Conservation (phyloP, 306 rosid genomes). For the Vigna hirtella region DNA sequence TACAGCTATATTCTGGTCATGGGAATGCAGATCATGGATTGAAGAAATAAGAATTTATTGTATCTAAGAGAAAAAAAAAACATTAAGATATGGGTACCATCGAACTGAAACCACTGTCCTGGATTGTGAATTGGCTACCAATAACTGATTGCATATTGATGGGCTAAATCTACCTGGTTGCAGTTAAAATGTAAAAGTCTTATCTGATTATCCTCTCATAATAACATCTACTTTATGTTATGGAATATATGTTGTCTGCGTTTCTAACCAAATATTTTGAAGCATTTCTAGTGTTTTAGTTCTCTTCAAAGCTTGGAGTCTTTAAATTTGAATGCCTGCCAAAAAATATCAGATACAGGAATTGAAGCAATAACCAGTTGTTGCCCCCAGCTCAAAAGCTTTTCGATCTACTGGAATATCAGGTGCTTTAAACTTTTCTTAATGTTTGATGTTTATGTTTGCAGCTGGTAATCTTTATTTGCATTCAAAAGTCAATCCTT, state of each 20-base stretch:
- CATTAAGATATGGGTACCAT: not conserved
- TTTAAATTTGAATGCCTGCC: conserved; percentile 89
- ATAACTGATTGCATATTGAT: not conserved
- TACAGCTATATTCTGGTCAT: not conserved
- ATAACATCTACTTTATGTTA: conserved; percentile 24
- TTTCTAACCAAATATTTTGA: conserved; percentile 39
- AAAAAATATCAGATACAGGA: conserved; percentile 82
- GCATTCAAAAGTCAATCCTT: conserved; percentile 23
- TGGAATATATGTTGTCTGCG: conserved; percentile 13
- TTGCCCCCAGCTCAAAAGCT: conserved; percentile 65
- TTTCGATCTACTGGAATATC: conserved; percentile 87
- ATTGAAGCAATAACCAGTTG: conserved; percentile 71
- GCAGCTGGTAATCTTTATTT: conserved; percentile 25
- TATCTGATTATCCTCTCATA: not conserved
- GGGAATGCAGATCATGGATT: conserved; percentile 17
- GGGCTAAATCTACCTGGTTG: not conserved
- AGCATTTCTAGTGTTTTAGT: conserved; percentile 61
- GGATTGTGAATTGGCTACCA: not conserved
- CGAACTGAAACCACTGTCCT: not conserved
- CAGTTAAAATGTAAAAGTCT: not conserved
- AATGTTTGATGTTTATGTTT: conserved; percentile 1
- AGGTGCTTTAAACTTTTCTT: conserved; percentile 56
- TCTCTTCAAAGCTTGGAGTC: conserved; percentile 72
- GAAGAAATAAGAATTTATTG: not conserved
- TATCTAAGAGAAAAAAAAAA: not conserved